A percentile compares a stretch with the other conserved stretches of the same genome.
These are phyloP conservation scores for Saccharomyces jurei DNA, from an alignment of 805 yeast species.

Conservation along the genomic window DNA sequence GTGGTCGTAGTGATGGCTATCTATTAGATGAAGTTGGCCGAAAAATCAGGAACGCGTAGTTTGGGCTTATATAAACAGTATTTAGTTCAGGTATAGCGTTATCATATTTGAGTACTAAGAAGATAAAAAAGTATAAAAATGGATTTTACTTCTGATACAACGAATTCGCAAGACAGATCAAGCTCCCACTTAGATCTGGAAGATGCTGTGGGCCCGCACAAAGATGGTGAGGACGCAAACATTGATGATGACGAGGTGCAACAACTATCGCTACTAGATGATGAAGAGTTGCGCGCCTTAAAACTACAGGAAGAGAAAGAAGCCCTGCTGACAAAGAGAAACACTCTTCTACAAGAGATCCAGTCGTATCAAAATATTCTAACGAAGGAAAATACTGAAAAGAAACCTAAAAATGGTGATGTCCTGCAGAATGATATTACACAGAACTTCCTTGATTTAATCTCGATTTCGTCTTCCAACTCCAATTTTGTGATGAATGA, in stretches of 20 bases:
- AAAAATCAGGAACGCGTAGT: background rate
- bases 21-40: background rate
- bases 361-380: slow-evolving; percentile 5
- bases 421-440: slow-evolving; percentile 8
- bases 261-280: slow-evolving; percentile 3
- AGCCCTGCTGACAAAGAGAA: slow-evolving; percentile 11
- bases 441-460: slow-evolving; percentile 5
- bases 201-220: background rate
- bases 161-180: background rate
- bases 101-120: background rate
- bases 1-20: background rate
- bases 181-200: background rate
- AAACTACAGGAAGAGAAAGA: slow-evolving; percentile 18
- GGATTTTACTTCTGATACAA: slow-evolving; percentile 24
- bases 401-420: background rate
- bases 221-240: background rate
- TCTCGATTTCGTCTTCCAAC: slow-evolving; percentile 6
- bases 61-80: background rate
- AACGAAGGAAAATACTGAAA: background rate
- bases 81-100: background rate
- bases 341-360: slow-evolving; percentile 13
- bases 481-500: background rate
- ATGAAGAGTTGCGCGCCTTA: slow-evolving; percentile 11
- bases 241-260: slow-evolving; percentile 1
- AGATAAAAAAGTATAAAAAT: slow-evolving; percentile 1